Conservation (phyloP, 176 grass and related monocot genomes). For the Carex pumila region DNA sequence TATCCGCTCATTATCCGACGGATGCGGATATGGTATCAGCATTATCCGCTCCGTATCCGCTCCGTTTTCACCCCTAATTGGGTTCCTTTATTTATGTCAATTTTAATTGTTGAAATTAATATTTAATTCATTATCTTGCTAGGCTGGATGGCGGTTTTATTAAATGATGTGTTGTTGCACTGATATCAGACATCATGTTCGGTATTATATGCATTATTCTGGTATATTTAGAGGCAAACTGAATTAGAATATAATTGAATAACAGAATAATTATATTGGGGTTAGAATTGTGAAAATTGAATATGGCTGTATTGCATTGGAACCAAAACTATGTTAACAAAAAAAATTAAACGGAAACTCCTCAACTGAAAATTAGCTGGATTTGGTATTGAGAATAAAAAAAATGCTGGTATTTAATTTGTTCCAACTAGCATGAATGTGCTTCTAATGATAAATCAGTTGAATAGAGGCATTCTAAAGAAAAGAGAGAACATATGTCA, state of each 20-base stretch:
- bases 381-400: not conserved
- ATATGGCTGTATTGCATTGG: not conserved
- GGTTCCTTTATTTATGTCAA: not conserved
- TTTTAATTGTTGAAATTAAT: conserved; percentile 23
- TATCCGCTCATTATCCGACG: too few species aligned
- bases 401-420: not conserved
- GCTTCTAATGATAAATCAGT: not conserved
- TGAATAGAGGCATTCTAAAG: not conserved
- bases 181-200: not conserved
- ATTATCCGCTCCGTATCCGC: too few species aligned
- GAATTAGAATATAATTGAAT: not conserved
- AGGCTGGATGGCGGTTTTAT: not conserved
- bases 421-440: not conserved
- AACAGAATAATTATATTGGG: not conserved
- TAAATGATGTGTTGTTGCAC: not conserved
- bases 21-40: too few species aligned
- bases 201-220: not conserved
- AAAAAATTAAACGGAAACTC: not conserved
- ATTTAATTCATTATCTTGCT: not conserved
- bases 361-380: not conserved
- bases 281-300: not conserved
- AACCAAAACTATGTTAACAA: not conserved
- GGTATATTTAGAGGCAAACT: not conserved
- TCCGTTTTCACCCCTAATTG: too few species aligned
- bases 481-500: not conserved